Evolutionary conservation across 352 stramenopile genomes (phyloP).

Genomic region (Globisporangium apiculatum): DNA sequence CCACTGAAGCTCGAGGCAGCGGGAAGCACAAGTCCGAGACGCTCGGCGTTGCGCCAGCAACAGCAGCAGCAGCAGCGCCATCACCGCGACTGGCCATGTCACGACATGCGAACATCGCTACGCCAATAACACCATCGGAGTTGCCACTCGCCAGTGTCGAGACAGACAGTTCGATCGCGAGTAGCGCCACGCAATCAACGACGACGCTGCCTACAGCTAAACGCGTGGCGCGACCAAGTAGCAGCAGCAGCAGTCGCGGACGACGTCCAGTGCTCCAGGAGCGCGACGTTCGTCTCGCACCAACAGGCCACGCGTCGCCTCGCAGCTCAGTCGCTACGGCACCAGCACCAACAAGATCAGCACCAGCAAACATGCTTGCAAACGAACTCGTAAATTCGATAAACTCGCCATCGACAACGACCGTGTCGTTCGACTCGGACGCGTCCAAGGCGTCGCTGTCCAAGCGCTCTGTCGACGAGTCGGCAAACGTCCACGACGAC

Average conservation of each 20-base stretch:
- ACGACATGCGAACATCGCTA: not conserved
- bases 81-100: not conserved
- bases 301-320: no score
- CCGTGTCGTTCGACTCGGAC: slow-evolving; percentile 11
- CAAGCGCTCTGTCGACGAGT: not conserved
- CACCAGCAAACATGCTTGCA: not conserved
- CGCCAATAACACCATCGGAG: no score
- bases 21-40: no score
- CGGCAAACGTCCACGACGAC: not conserved
- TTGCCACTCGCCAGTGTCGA: not conserved
- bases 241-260: not conserved
- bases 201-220: not conserved
- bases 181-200: not conserved
- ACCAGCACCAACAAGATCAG: not conserved
- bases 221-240: not conserved
- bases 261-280: no score
- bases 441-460: slow-evolving; percentile 5
- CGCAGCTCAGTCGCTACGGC: no score
- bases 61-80: not conserved
- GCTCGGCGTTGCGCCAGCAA: not conserved
- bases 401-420: slow-evolving; percentile 10
- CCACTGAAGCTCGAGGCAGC: no score
- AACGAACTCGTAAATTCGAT: slow-evolving; percentile 5
- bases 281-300: no score
- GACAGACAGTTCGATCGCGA: not conserved